Percentiles rank a stretch among this genome's conserved stretches.
Conservation (phyloP, 2,329 filamentous ascomycete genomes). For the Penicillium concentricum region DNA sequence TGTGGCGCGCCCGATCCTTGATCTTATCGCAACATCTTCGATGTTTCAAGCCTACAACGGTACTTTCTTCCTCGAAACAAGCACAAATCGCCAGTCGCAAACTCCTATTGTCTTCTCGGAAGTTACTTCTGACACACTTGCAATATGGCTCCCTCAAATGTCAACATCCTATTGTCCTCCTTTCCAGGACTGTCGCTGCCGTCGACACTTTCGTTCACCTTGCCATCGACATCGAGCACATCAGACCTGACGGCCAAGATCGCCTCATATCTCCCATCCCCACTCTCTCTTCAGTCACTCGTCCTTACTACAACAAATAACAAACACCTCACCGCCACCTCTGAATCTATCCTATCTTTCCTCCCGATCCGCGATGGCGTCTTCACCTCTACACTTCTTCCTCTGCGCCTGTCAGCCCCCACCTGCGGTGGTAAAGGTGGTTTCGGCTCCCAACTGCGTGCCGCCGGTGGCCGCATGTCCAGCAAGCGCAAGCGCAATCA, state of each 20-base stretch:
- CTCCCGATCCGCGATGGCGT: conserved; percentile 49
- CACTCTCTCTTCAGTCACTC: conserved; percentile 58
- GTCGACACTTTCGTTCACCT: conserved; percentile 74
- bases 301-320: conserved; percentile 81
- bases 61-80: neutral
- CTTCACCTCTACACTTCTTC: conserved; percentile 67
- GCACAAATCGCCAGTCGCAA: neutral
- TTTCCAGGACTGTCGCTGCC: conserved; percentile 82
- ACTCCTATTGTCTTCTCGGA: too few relatives aligned
- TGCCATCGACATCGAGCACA: conserved; percentile 64
- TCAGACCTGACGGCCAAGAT: conserved; percentile 65
- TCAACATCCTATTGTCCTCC: conserved; percentile 83
- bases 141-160: conserved; percentile 56
- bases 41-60: neutral
- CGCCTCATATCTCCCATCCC: conserved; percentile 56
- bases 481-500: conserved; percentile 85
- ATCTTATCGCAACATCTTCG: conserved; percentile 18
- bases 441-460: conserved; percentile 94
- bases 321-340: conserved; percentile 59
- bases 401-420: conserved; percentile 75
- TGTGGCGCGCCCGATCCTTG: neutral
- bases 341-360: conserved; percentile 59
- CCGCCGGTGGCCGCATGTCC: conserved; percentile 96
- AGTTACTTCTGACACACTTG: neutral
- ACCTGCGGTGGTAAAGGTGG: conserved; percentile 94